Evolutionary conservation across 2,329 filamentous ascomycete species (phyloP).

Genomic region (Trichoderma oligosporum): DNA sequence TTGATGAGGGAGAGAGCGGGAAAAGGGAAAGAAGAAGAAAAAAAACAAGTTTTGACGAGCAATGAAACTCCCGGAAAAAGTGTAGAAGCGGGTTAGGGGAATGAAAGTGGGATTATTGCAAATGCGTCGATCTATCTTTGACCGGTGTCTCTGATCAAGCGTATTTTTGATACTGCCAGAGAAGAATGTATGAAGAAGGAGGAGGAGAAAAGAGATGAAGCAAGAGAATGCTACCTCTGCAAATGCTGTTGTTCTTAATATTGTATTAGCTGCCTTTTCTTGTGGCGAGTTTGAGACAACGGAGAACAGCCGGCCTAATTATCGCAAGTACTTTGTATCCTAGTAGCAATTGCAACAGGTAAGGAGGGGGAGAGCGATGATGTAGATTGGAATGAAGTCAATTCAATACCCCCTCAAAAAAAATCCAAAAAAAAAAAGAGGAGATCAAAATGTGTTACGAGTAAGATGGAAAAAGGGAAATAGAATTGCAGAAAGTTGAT

Average conservation of each 20-base stretch:
- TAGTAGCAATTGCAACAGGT: not conserved
- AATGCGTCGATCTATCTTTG: slow-evolving; percentile 1
- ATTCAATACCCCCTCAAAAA: not conserved
- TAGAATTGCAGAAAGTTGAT: not conserved
- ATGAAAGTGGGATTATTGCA: not conserved
- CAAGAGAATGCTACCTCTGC: slow-evolving; percentile 1
- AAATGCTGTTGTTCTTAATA: not conserved
- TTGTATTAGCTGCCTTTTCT: not conserved
- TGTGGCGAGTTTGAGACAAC: slow-evolving; percentile 10
- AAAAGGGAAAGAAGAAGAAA: not conserved
- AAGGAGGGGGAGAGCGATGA: not conserved
- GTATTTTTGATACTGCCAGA: not conserved
- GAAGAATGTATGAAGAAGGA: not conserved
- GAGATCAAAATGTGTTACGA: slow-evolving; percentile 1
- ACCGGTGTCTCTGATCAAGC: not conserved
- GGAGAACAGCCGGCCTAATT: not conserved
- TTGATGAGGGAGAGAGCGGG: not conserved
- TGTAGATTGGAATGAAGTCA: slow-evolving; percentile 6
- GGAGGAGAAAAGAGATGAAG: slow-evolving; percentile 8
- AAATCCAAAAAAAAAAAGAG: not conserved
- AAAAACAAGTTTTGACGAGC: slow-evolving; percentile 10
- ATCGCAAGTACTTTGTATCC: not conserved
- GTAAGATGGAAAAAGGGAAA: not conserved
- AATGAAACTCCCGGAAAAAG: not conserved
- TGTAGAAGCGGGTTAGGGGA: slow-evolving; percentile 1